Percentiles rank a stretch among this genome's conserved stretches.
Conservation (phyloP, 345 rosid genomes). For the rapeseed (Brassica napus) region DNA sequence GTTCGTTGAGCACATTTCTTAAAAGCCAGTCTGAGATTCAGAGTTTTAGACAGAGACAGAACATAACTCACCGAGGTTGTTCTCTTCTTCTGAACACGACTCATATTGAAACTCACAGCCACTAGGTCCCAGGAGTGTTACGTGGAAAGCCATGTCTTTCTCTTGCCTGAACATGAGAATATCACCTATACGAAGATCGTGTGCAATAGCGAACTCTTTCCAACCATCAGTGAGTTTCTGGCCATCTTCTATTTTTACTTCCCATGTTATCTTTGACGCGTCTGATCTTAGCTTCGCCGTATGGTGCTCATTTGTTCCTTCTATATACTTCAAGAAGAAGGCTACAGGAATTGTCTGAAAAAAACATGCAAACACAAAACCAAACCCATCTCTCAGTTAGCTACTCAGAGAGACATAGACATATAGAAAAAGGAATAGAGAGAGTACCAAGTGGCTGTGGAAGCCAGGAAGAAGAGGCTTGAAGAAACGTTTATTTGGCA, state of each 20-base stretch:
- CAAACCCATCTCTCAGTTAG: background rate
- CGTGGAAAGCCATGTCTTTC: slow-evolving; percentile 19
- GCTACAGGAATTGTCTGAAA: slow-evolving; percentile 23
- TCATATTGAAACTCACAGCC: slow-evolving; percentile 25
- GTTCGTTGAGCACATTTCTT: background rate
- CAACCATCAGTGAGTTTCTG: slow-evolving; percentile 25
- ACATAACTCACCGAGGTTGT: slow-evolving; percentile 12
- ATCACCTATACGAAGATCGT: slow-evolving; percentile 25
- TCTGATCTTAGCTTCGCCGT: slow-evolving; percentile 26
- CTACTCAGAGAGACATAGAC: background rate
- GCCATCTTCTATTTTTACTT: slow-evolving; percentile 33
- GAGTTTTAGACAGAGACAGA: background rate
- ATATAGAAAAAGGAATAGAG: background rate
- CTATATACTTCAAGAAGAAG: background rate
- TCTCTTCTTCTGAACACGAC: background rate
- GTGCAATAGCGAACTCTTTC: slow-evolving; percentile 25
- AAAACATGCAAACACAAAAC: slow-evolving; percentile 19
- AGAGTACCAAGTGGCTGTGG: slow-evolving; percentile 18
- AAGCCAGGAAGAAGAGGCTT: slow-evolving; percentile 30
- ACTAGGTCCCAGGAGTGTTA: slow-evolving; percentile 15
- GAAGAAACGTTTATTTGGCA: slow-evolving; percentile 31
- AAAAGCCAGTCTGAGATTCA: background rate
- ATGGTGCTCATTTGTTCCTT: slow-evolving; percentile 9
- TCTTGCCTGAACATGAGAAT: slow-evolving; percentile 18
- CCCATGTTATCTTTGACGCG: slow-evolving; percentile 3